Evolutionary conservation across 495 filamentous ascomycete genomes (phyloP), one percentile per base, ranked within the genome.

Genomic region (Aspergillus saccharolyticus): DNA sequence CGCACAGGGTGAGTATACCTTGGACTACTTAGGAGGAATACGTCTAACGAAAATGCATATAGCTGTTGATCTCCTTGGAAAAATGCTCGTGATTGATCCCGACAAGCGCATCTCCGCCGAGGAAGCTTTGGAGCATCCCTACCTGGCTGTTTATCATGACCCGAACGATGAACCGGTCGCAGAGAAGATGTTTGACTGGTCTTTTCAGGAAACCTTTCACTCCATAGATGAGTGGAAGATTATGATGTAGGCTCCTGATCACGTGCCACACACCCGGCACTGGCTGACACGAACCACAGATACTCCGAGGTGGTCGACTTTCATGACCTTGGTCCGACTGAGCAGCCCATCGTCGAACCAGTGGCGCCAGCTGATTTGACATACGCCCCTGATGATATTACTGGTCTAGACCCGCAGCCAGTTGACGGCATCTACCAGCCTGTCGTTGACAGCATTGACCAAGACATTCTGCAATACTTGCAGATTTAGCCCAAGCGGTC

Each of bases 261-360:
- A 44, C 16, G 7, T 4, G 17, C 39, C 20, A 39, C 28, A 0
- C 5, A 16, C 15, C 18, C 18, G 19, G 24, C n/a, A 25, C 6
- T n/a, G 47, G 15, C 22, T 50, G 22, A 50, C 47, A 59, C 59
- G 59, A 49, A 65, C 30, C 44, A 54, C 70, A 97, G 94, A 90
- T 98, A 98, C 80, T 95, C 91, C 49, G 94, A 98, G 71, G 97
- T 98, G 66, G 85, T 98, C 62, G 94, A 98, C 70, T 98, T 96
- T 71, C 95, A 97, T 76, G 96, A 96, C 71, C 82, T 94, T 55
- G 89, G 15, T 30, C 52, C 52, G n/a, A 43, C 16, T 0, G 52
- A 19, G 17, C 18, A 33, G 44, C 52, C 30, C 4, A 39, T 25
- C 18, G 25, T 49, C 17, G 20, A 49, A 17, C 9, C 47, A 18